Conservation (phyloP, 2,329 filamentous ascomycete species). For the Cucurbitaria berberidis region DNA sequence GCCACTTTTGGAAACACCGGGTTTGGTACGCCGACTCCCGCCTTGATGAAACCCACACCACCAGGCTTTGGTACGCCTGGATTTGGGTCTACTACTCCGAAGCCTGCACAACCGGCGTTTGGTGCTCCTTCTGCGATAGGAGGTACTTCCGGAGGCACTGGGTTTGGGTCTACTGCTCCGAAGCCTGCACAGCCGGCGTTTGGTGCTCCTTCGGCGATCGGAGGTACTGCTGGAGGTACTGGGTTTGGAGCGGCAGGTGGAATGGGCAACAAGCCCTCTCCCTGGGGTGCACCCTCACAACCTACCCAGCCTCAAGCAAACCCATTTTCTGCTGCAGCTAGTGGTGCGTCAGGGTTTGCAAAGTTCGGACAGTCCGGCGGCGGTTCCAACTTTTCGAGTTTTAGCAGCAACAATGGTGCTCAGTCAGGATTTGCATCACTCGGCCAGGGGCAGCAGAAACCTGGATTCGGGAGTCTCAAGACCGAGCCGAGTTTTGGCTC, state of each 20-base stretch:
- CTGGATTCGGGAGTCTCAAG: constrained; percentile 36
- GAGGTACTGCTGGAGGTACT: constrained; percentile 29
- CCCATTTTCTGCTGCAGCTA: constrained; percentile 42
- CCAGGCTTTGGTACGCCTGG: constrained; percentile 34
- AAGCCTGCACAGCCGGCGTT: constrained; percentile 24
- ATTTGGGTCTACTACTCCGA: constrained; percentile 17
- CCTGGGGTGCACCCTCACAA: constrained; percentile 32
- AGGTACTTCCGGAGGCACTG: constrained; percentile 27
- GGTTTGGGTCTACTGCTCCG: constrained; percentile 31
- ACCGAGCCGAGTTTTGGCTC: constrained; percentile 50
- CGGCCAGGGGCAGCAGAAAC: constrained; percentile 35
- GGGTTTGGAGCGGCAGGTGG: constrained; percentile 34
- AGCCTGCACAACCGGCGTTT: constrained; percentile 24
- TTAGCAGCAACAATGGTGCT: constrained; percentile 13
- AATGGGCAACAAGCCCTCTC: constrained; percentile 26
- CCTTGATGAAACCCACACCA: constrained; percentile 21
- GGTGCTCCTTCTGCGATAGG: constrained; percentile 26
- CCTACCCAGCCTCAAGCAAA: constrained; percentile 31
- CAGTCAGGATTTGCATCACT: constrained; percentile 42
- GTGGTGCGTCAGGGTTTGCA: constrained; percentile 39
- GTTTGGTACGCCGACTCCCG: constrained; percentile 20
- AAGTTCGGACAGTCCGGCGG: constrained; percentile 32
- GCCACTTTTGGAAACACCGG: constrained; percentile 33
- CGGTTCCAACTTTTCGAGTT: constrained; percentile 32
- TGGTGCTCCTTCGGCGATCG: constrained; percentile 28